Conservation (phyloP, 2,329 filamentous ascomycete genomes). For the Colletotrichum neosansevieriae region DNA sequence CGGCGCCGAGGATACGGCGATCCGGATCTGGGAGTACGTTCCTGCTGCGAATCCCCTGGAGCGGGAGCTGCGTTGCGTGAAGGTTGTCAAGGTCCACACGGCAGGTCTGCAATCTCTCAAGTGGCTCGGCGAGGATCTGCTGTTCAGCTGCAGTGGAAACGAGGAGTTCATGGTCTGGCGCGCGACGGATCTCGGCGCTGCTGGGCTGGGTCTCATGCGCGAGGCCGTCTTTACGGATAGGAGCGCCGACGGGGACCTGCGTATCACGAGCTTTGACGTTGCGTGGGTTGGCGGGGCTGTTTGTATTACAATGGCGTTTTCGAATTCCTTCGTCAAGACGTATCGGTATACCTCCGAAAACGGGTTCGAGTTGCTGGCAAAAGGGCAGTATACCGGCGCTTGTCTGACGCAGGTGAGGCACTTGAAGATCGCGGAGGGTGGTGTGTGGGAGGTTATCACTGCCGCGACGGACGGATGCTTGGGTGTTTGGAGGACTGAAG, state of each 20-base stretch:
- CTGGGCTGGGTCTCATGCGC: constrained; percentile 66
- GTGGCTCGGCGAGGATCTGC: constrained; percentile 73
- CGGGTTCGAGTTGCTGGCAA: constrained; percentile 63
- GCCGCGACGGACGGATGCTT: constrained; percentile 86
- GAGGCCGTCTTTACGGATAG: constrained; percentile 67
- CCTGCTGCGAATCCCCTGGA: constrained; percentile 42
- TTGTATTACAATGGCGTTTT: constrained; percentile 79
- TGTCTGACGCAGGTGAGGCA: constrained; percentile 78
- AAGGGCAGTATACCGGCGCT: constrained; percentile 74
- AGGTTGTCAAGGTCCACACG: constrained; percentile 80
- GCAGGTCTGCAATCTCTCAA: constrained; percentile 85
- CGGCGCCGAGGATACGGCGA: constrained; percentile 78
- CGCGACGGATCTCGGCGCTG: constrained; percentile 64
- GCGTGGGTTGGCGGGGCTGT: constrained; percentile 53
- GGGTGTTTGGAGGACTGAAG: constrained; percentile 64
- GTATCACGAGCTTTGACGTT: constrained; percentile 85
- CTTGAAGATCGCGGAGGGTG: constrained; percentile 48
- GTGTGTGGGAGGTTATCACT: constrained; percentile 65
- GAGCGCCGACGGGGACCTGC: constrained; percentile 72
- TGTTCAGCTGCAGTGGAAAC: constrained; percentile 88
- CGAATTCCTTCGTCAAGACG: constrained; percentile 81
- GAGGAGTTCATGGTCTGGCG: constrained; percentile 94
- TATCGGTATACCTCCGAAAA: constrained; percentile 60
- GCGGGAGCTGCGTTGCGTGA: constrained; percentile 58
- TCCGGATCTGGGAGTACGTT: constrained; percentile 76